phyloP scores from a whole-genome alignment of 805 yeast genomes.

The Blastobotrys parvus region DNA sequence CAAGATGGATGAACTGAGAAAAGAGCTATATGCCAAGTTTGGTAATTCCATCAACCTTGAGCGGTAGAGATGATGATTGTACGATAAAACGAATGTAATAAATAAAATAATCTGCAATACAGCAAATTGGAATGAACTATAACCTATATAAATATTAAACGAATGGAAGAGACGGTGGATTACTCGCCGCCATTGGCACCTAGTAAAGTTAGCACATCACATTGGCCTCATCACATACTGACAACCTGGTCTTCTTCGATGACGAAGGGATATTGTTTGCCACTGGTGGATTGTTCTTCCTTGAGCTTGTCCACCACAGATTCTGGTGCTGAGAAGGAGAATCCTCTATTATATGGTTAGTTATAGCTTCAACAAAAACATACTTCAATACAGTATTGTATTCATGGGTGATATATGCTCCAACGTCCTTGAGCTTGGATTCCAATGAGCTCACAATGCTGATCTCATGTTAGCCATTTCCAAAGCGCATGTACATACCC shows the following conservation, averaged over 20 bases:
- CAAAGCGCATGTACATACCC: constrained; percentile 5
- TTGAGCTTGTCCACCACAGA: constrained; percentile 18
- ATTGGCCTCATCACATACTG: too few relatives aligned
- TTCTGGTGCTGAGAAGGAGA: constrained; percentile 35
- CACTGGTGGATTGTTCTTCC: constrained; percentile 3
- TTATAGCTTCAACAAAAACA: neutral
- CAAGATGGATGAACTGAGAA: constrained; percentile 54
- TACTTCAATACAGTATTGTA: constrained; percentile 35
- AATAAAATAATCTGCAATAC: too few relatives aligned
- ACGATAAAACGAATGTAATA: too few relatives aligned
- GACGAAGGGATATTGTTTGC: constrained; percentile 33
- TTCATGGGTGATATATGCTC: constrained; percentile 41
- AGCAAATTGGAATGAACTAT: too few relatives aligned
- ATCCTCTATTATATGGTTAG: constrained; percentile 27
- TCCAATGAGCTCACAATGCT: constrained; percentile 28
- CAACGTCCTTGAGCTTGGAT: constrained; percentile 29
- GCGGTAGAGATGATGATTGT: too few relatives aligned
- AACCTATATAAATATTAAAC: neutral
- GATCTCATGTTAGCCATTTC: neutral
- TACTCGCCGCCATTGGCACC: too few relatives aligned
- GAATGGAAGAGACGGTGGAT: neutral
- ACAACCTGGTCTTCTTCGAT: constrained; percentile 39
- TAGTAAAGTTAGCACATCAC: too few relatives aligned
- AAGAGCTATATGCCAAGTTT: constrained; percentile 74
- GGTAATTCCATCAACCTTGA: constrained; percentile 87